phyloP scores from a whole-genome alignment of 768 basidiomycete genomes.

The Suillus placidus region DNA sequence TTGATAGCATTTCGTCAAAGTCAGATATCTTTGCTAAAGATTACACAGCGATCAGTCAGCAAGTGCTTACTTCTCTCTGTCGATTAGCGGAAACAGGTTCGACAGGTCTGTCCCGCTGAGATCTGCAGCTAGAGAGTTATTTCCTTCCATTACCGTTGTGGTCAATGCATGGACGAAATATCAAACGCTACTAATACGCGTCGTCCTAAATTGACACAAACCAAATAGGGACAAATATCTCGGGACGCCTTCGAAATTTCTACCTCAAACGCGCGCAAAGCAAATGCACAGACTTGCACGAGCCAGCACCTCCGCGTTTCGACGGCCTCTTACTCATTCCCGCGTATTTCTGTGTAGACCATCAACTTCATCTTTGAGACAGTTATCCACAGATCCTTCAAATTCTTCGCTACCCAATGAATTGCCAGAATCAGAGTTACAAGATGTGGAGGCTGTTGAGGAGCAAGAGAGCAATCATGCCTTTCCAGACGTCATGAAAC shows the following conservation, averaged over 20 bases:
- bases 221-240: conserved; percentile 21
- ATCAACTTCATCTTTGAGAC: conserved; percentile 11
- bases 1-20: conserved; percentile 29
- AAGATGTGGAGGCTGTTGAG: conserved; percentile 11
- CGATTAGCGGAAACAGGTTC: conserved; percentile 62
- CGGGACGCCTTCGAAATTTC: conserved; percentile 18
- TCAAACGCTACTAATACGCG: neutral
- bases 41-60: neutral
- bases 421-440: conserved; percentile 1
- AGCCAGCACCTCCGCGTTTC: conserved; percentile 17
- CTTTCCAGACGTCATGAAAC: conserved; percentile 64
- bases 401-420: conserved; percentile 1
- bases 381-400: conserved; percentile 20
- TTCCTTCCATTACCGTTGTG: conserved; percentile 16
- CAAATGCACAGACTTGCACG: conserved; percentile 32
- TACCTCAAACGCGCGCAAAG: conserved; percentile 1
- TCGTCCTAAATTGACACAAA: conserved; percentile 21
- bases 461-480: conserved; percentile 12
- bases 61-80: conserved; percentile 63
- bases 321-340: conserved; percentile 12
- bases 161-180: conserved; percentile 9
- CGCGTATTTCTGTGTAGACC: conserved; percentile 7
- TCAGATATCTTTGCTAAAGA: conserved; percentile 1
- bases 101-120: conserved; percentile 50
- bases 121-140: conserved; percentile 48